Evolutionary conservation across 2,329 filamentous ascomycete genomes (phyloP), one percentile per base, ranked within the genome.

Genomic region (Coniochaeta hoffmannii): DNA sequence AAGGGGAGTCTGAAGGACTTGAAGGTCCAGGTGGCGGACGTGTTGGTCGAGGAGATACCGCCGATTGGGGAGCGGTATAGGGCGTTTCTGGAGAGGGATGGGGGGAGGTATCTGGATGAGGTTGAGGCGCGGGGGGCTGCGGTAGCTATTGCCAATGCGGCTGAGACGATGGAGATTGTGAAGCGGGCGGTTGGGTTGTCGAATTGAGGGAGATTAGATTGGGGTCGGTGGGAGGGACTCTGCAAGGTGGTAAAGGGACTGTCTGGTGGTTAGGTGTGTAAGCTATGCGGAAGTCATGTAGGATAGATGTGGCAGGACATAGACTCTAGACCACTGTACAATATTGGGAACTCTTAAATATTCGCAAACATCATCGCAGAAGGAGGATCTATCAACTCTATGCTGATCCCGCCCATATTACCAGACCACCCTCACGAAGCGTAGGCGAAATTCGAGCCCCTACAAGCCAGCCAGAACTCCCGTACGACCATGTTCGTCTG

Each of bases 401-500:
- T 19, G n/a, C 2, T 19, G 17, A 41, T 9, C 2, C 22, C 36
- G 36, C 6, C 11, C 12, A 26, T 28, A 6, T 28, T 15, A 14
- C 22, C 49, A 51, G 15, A 17, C n/a, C 31, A 26, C 9, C 28
- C 22, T 68, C 62, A 85, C 46, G 82, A 84, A 51, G 74, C 78
- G 68, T 86, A 86, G 9, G 81, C 74, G 68, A 85, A 86, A 62
- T 74, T 82, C 0, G 78, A 77, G 7, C 81, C 81, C 58, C 87
- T 76, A 58, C 85, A 86, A 2, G 78, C 76, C n/a, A 89, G 70
- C 84, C 86, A 91, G 65, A 90, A 90, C 30, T 89, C 85, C 57
- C 82, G 79, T 3, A 89, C 81, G 1, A 88, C 76, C 55, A 84
- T 78, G 59, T 86, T 88, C 3, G 87, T 89, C 52, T 77, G 72